A percentile compares a stretch with the other conserved stretches of the same genome.
Evolutionary conservation across 352 stramenopile genomes (phyloP).

Genomic region (Phytopythium ostracodes): DNA sequence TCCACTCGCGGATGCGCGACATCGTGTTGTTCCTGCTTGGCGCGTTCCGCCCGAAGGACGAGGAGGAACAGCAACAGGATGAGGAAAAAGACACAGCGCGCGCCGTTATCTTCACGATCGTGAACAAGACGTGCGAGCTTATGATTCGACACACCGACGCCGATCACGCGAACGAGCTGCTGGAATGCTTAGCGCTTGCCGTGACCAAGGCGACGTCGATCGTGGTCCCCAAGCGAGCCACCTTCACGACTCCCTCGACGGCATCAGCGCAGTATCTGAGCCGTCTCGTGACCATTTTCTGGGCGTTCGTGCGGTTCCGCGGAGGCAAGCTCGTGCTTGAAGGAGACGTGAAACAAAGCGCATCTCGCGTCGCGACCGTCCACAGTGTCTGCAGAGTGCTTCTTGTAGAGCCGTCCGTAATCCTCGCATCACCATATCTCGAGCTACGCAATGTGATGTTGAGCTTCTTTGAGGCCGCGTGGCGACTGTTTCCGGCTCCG

Average conservation of each 20-base stretch:
- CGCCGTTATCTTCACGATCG: conserved; percentile 57
- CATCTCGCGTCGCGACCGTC: conserved; percentile 31
- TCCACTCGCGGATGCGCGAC: conserved; percentile 84
- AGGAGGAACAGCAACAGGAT: conserved; percentile 12
- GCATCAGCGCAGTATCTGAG: conserved; percentile 64
- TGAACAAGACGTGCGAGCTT: conserved; percentile 55
- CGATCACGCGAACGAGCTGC: conserved; percentile 53
- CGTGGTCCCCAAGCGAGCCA: conserved; percentile 6
- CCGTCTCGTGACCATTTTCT: conserved; percentile 55
- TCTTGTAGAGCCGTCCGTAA: conserved; percentile 29
- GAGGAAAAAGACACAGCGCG: conserved; percentile 21
- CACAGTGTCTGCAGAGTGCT: conserved; percentile 42
- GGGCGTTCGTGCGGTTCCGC: conserved; percentile 53
- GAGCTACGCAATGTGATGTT: conserved; percentile 42
- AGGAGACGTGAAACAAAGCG: conserved; percentile 19
- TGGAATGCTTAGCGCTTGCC: conserved; percentile 60
- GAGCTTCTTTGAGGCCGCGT: conserved; percentile 53
- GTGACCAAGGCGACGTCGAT: conserved; percentile 45
- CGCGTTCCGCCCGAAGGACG: conserved; percentile 57
- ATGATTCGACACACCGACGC: conserved; percentile 80
- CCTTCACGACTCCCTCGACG: conserved; percentile 8
- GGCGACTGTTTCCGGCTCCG: conserved; percentile 53
- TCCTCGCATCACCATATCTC: conserved; percentile 35
- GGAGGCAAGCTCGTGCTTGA: conserved; percentile 44
- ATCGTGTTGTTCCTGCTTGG: conserved; percentile 70